Evolutionary conservation across 83 land plant genomes (phyloP), one percentile per base, ranked within the genome.

Genomic region (Diphasiastrum complanatum): DNA sequence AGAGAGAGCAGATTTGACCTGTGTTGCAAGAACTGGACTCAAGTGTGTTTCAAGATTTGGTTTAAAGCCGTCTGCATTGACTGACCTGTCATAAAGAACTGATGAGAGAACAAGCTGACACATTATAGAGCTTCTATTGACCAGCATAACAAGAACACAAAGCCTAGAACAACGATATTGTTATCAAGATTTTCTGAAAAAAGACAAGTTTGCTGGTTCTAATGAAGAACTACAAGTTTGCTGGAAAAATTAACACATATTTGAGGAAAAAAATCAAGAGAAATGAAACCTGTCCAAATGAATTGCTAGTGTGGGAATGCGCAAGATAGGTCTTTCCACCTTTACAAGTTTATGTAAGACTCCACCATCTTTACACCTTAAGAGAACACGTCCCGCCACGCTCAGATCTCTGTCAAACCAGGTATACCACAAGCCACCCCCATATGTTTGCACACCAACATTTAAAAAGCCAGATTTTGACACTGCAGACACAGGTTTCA

Each of bases 211-310:
- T n/a, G n/a, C n/a, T n/a, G n/a, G n/a, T n/a, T n/a, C n/a, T n/a
- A n/a, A n/a, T n/a, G n/a, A n/a, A n/a, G n/a, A n/a, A n/a, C n/a
- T n/a, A n/a, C n/a, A n/a, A n/a, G n/a, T n/a, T n/a, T n/a, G n/a
- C n/a, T n/a, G n/a, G n/a, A n/a, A n/a, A n/a, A n/a, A n/a, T n/a
- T n/a, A n/a, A n/a, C n/a, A n/a, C n/a, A n/a, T n/a, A n/a, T n/a
- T n/a, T n/a, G n/a, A n/a, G n/a, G n/a, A n/a, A n/a, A n/a, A n/a
- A n/a, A n/a, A n/a, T n/a, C n/a, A n/a, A n/a, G n/a, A n/a, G n/a
- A n/a, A n/a, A n/a, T n/a, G n/a, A n/a, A n/a, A 89, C 99, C 89
- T 89, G 68, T 89, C 87, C 47, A 95, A 76, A 70, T 95, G 99
- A 63, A 95, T 95, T 2, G 99, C 99, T 30, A 95, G 68, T 8